Base-by-base conservation (phyloP, 202 grass and related monocot species). In the Schoenoplectus tabernaemontani region DNA sequence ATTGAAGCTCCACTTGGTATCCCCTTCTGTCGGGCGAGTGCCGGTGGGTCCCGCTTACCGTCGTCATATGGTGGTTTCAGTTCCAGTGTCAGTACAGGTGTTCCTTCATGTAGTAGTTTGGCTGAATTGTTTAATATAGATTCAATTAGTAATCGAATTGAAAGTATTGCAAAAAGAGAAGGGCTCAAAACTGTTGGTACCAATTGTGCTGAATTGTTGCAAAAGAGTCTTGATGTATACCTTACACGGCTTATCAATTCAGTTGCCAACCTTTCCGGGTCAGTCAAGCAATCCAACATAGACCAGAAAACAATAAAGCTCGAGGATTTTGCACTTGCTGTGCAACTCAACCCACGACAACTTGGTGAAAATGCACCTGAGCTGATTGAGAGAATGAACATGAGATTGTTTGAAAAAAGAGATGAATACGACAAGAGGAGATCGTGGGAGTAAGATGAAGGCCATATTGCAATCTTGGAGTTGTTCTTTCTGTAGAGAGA, bases 1-100 rank as follows among this genome's bases (percentile, higher is more conserved):
- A 57, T 98, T 71, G 83, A 84, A 75, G 89, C 91, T 71, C 95
- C 91, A 57, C 83, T 92, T 86, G 91, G 91, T 10, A 89, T 92
- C 81, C 89, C 86, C 10, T 92, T 98, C 66, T 80, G 84, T 43
- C 51, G 81, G 82, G 78, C 79, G 34, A 89, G 79, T 83, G 84
- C 74, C 36, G 81, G 73, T 77, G 78, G 86, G 78, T 67, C 84
- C 53, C 60, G 47, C 43, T 90, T 84, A 63, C 59, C n/a, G n/a
- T n/a, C 66, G 12, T 83, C 81, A 59, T 2, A 64, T 22, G 42
- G 63, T 74, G 39, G 50, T 88, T 82, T 65, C 84, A 32, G 70
- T 76, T 51, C 15, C 64, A 83, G 82, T 63, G 84, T 39, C 71
- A 65, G 64, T 80, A 65, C 41, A 9, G 44, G 41, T 22, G 24